Conservation (phyloP, 805 yeast species). For the Cyberlindnera nakhonratchasimensis region DNA sequence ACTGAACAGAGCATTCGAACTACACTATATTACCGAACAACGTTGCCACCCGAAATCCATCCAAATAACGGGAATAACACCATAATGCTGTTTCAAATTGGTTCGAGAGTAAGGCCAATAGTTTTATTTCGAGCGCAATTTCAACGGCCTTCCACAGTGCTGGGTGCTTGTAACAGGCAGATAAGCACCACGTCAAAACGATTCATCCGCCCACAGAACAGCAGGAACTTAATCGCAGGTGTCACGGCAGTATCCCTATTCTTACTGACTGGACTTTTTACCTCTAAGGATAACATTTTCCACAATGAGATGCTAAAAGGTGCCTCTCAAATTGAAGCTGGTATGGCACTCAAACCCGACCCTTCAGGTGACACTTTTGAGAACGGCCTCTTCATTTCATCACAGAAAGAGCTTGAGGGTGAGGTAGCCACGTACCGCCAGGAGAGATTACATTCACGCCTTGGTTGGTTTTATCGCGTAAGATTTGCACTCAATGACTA, state of each 20-base stretch:
- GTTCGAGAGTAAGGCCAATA: too few relatives aligned
- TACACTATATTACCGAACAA: too few relatives aligned
- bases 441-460: conserved; percentile 13
- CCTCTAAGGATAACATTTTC: background rate
- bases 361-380: conserved; percentile 62
- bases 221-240: background rate
- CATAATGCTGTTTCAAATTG: too few relatives aligned
- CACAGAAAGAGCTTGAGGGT: conserved; percentile 50
- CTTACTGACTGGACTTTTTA: background rate
- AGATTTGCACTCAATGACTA: conserved; percentile 48
- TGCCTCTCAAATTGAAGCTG: conserved; percentile 12
- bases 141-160: background rate
- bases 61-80: background rate
- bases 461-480: conserved; percentile 36
- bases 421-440: conserved; percentile 36
- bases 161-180: too few relatives aligned
- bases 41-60: too few relatives aligned
- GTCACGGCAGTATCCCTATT: background rate
- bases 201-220: too few relatives aligned
- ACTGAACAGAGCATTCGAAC: too few relatives aligned
- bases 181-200: too few relatives aligned
- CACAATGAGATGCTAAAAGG: conserved; percentile 14
- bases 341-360: conserved; percentile 34
- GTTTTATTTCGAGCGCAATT: conserved; percentile 3
- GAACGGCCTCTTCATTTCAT: conserved; percentile 57